Percentiles rank a stretch among this genome's conserved stretches.
These are phyloP conservation scores for Fulvia fulva DNA, from an alignment of 2,329 filamentous ascomycete genomes.

Conservation along the genomic window DNA sequence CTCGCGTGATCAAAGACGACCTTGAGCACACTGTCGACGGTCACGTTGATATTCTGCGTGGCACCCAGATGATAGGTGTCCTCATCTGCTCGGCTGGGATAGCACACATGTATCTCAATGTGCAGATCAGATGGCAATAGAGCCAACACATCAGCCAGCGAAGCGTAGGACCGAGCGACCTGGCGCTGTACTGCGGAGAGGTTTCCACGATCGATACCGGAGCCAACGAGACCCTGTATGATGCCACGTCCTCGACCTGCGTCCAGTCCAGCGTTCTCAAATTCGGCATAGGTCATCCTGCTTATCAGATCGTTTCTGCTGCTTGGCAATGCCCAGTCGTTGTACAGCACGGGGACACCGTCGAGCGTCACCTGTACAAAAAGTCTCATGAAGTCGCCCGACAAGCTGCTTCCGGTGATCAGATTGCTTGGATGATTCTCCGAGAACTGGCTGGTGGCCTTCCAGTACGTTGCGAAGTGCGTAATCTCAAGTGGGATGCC, in stretches of 20 bases:
- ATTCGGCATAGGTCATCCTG: conserved; percentile 71
- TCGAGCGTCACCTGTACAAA: conserved; percentile 91
- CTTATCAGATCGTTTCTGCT: conserved; percentile 69
- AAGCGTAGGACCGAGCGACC: conserved; percentile 69
- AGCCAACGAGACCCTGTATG: conserved; percentile 27
- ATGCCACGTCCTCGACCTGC: conserved; percentile 26
- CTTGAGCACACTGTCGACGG: conserved; percentile 76
- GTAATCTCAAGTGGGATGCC: conserved; percentile 93
- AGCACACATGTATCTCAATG: conserved; percentile 87
- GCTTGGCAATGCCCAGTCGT: conserved; percentile 63
- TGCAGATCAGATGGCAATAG: conserved; percentile 76
- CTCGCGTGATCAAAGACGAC: conserved; percentile 91
- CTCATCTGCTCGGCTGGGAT: conserved; percentile 74
- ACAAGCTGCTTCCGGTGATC: conserved; percentile 90
- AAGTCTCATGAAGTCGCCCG: conserved; percentile 88
- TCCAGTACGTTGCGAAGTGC: conserved; percentile 99
- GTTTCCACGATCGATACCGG: conserved; percentile 34
- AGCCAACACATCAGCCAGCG: conserved; percentile 70
- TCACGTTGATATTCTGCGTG: conserved; percentile 76
- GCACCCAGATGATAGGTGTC: conserved; percentile 65
- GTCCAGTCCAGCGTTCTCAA: conserved; percentile 47
- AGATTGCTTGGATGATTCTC: conserved; percentile 81
- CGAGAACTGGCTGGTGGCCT: conserved; percentile 81
- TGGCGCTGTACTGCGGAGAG: conserved; percentile 66
- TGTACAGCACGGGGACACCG: conserved; percentile 80